phyloP scores from a whole-genome alignment of 805 yeast species.

The Blastobotrys robertii region DNA sequence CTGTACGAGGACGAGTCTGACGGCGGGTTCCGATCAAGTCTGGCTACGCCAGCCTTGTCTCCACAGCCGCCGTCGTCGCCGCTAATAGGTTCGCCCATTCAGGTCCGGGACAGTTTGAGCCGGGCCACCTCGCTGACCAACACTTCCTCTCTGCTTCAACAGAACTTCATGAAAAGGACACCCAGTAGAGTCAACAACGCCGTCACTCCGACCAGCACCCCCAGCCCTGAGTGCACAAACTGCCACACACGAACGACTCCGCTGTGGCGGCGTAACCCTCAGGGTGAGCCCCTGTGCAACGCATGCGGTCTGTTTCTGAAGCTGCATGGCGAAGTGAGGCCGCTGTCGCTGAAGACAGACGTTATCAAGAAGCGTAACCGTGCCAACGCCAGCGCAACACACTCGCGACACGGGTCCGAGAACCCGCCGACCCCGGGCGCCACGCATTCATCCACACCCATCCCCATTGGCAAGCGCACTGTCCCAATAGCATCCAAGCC shows the following conservation, averaged over 20 bases:
- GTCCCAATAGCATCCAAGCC: slow-evolving; percentile 1
- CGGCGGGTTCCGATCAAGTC: slow-evolving; percentile 1
- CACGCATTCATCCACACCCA: too few species aligned
- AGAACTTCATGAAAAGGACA: slow-evolving; percentile 3
- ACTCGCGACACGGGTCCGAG: not conserved
- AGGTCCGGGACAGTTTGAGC: not conserved
- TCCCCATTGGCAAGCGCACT: not conserved
- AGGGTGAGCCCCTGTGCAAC: slow-evolving; percentile 89
- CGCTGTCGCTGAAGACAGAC: slow-evolving; percentile 86
- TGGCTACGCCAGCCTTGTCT: slow-evolving; percentile 13
- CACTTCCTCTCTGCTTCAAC: slow-evolving; percentile 13
- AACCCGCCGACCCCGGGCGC: too few species aligned
- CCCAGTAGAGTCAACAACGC: slow-evolving; percentile 5
- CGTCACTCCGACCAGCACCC: slow-evolving; percentile 1
- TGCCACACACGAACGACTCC: slow-evolving; percentile 93
- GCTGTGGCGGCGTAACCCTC: slow-evolving; percentile 87
- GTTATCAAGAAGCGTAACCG: slow-evolving; percentile 90
- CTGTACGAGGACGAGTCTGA: slow-evolving; percentile 8
- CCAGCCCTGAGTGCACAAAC: slow-evolving; percentile 52
- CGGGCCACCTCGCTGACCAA: slow-evolving; percentile 8
- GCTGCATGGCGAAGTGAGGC: slow-evolving; percentile 91
- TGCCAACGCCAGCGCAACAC: slow-evolving; percentile 1
- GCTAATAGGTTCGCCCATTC: slow-evolving; percentile 1
- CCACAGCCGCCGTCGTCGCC: slow-evolving; percentile 11
- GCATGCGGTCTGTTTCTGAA: slow-evolving; percentile 94